Conservation (phyloP, 441 rosid genomes). For the Biscutella laevigata region DNA sequence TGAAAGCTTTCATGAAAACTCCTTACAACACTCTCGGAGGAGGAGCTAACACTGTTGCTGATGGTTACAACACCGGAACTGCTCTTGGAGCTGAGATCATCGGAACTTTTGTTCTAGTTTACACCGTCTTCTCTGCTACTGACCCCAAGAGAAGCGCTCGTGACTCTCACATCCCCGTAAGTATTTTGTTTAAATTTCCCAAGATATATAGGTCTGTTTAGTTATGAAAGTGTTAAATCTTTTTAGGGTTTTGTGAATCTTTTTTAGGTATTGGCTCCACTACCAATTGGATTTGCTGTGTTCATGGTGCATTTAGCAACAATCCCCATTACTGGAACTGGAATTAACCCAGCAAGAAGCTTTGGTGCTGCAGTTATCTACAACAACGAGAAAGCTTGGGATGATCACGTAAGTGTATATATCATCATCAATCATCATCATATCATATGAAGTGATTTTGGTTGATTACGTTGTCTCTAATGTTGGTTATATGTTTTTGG, state of each 20-base stretch:
- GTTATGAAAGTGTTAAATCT: no score
- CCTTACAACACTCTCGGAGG: slow-evolving; percentile 25
- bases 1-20: slow-evolving; percentile 27
- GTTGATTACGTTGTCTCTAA: not conserved
- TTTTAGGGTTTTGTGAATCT: not conserved
- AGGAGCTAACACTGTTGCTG: slow-evolving; percentile 26
- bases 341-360: slow-evolving; percentile 91
- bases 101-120: slow-evolving; percentile 44
- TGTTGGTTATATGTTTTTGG: not conserved
- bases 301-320: slow-evolving; percentile 87
- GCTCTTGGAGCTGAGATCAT: slow-evolving; percentile 30
- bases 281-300: slow-evolving; percentile 53
- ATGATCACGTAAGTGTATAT: slow-evolving; percentile 26
- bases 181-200: not conserved
- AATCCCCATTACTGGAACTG: slow-evolving; percentile 87
- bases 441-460: not conserved
- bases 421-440: not conserved
- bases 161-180: slow-evolving; percentile 46
- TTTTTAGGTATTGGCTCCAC: slow-evolving; percentile 28
- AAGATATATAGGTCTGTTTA: no score
- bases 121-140: slow-evolving; percentile 38
- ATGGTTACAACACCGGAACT: slow-evolving; percentile 17
- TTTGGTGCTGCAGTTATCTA: slow-evolving; percentile 57
- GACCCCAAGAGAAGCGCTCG: slow-evolving; percentile 34
- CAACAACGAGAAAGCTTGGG: slow-evolving; percentile 28